Conservation (phyloP, 2,329 filamentous ascomycete species). For the Fusarium annulatum region DNA sequence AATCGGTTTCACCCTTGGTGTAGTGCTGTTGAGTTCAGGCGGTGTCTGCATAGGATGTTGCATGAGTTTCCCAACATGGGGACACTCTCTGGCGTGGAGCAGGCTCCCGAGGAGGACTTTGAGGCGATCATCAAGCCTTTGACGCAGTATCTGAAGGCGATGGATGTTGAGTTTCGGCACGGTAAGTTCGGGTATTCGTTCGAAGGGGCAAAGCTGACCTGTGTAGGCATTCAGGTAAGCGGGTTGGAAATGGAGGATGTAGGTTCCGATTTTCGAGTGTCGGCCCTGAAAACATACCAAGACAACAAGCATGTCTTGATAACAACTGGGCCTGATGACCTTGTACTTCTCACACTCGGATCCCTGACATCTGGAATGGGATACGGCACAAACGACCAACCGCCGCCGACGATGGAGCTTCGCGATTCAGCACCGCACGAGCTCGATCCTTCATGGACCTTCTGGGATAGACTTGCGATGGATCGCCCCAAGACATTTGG, state of each 20-base stretch:
- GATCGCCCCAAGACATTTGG: slow-evolving; percentile 38
- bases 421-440: slow-evolving; percentile 44
- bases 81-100: slow-evolving; percentile 39
- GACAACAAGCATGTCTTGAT: slow-evolving; percentile 24
- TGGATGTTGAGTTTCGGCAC: slow-evolving; percentile 44
- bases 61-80: slow-evolving; percentile 47
- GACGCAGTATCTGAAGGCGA: slow-evolving; percentile 42
- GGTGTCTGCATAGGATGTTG: slow-evolving; percentile 42
- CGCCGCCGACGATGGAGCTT: slow-evolving; percentile 43
- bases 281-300: slow-evolving; percentile 37
- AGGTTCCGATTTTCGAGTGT: slow-evolving; percentile 32
- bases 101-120: slow-evolving; percentile 44
- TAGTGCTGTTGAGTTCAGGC: slow-evolving; percentile 43
- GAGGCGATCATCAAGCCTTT: slow-evolving; percentile 44
- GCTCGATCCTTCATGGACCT: slow-evolving; percentile 40
- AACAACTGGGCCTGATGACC: slow-evolving; percentile 19
- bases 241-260: slow-evolving; percentile 41
- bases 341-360: slow-evolving; percentile 39
- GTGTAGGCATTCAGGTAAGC: slow-evolving; percentile 40
- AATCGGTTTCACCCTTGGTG: slow-evolving; percentile 46
- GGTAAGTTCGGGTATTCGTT: slow-evolving; percentile 19
- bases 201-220: slow-evolving; percentile 11
- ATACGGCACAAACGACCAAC: slow-evolving; percentile 38
- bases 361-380: slow-evolving; percentile 45
- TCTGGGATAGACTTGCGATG: slow-evolving; percentile 42